Evolutionary conservation across 805 yeast species (phyloP), one percentile per base, ranked within the genome.

Genomic region (Zygosaccharomyces gambellarensis): DNA sequence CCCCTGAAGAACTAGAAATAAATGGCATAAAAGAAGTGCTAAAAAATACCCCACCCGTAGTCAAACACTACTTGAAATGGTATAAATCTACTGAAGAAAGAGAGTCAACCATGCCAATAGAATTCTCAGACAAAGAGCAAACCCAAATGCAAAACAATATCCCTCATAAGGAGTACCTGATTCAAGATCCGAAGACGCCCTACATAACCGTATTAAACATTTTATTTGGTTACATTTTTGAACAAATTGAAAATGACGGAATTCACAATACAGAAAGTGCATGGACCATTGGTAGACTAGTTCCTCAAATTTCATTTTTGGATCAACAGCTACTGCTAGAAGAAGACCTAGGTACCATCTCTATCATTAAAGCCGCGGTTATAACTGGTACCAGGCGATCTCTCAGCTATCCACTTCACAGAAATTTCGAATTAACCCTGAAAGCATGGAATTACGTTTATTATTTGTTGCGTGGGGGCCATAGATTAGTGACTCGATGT

Each of bases 201-300:
- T 83, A 88, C 58, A 73, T 83, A 36, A 75, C 87, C 0, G 65
- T 92, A 1, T 62, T 89, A 0, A 80, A 87, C 21, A 54, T 90
- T 0, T 56, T 94, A 17, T 94, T 86, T 67, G 81, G 85, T 1
- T 86, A 81, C 57, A 77, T 79, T 46, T 90, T 83, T 63, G 97
- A 94, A 54, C 67, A 77, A 44, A 71, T 97, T 32, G 85, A 85
- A 47, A 88, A 84, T 32, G 81, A 79, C 60, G 83, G 82, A n/a
- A 80, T 74, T 14, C 79, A 81, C 46, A 88, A 81, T 14, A 81
- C 87, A 4, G 99, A 94, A 66, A 85, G 95, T 49, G 88, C 95
- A 0, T 94, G 99, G 99, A 83, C 92, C 0, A 77, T 94, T 4
- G 99, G 99, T 1, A 90, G 85, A 57, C 59, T 94, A 21, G 71